Percentiles rank a stretch among this genome's conserved stretches.
Conservation (phyloP, 805 yeast genomes). For the Zygoascus biomembranicola region DNA sequence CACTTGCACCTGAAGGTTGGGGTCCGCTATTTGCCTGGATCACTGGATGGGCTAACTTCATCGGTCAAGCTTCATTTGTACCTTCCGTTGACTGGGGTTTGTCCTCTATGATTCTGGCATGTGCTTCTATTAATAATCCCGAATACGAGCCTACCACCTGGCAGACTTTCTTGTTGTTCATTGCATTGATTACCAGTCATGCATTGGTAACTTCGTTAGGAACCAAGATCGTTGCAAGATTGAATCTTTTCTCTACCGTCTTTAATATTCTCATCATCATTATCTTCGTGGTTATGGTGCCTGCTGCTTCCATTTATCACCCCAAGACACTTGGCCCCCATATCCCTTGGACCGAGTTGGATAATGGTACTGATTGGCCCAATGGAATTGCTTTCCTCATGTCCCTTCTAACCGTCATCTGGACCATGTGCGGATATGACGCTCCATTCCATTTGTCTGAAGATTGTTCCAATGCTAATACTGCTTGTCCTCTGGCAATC, state of each 20-base stretch:
- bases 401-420: constrained; percentile 30
- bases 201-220: constrained; percentile 43
- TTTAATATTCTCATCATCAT: constrained; percentile 41
- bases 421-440: constrained; percentile 64
- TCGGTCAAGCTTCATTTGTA: constrained; percentile 52
- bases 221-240: constrained; percentile 42
- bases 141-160: constrained; percentile 37
- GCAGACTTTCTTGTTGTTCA: constrained; percentile 42
- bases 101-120: constrained; percentile 47
- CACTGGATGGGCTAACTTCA: constrained; percentile 57
- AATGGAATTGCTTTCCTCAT: constrained; percentile 47
- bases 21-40: constrained; percentile 49
- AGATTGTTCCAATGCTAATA: constrained; percentile 54
- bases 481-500: constrained; percentile 57
- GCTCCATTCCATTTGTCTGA: constrained; percentile 66
- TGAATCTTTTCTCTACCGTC: constrained; percentile 43
- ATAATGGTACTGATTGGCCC: constrained; percentile 53
- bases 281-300: constrained; percentile 45
- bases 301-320: constrained; percentile 25
- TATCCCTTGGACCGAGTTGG: constrained; percentile 41
- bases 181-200: constrained; percentile 40
- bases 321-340: constrained; percentile 39
- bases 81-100: constrained; percentile 52
- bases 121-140: constrained; percentile 34
- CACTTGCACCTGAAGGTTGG: constrained; percentile 45